These are phyloP conservation scores for Russula abietina DNA, from an alignment of 768 basidiomycete genomes.

Conservation along the genomic window DNA sequence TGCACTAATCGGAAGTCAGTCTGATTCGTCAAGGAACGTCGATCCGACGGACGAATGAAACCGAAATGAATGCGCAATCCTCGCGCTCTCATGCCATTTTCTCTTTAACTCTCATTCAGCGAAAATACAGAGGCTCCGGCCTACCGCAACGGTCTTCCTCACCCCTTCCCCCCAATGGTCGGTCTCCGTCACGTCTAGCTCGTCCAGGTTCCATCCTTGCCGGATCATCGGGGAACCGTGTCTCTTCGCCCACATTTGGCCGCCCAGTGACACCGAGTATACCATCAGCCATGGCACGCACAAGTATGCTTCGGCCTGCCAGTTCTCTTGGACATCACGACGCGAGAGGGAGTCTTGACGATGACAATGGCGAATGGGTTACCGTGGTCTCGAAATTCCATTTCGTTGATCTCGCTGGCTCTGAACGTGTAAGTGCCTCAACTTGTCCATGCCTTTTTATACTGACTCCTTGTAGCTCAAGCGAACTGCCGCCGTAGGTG, in stretches of 20 bases:
- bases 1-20: slow-evolving; percentile 37
- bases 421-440: slow-evolving; percentile 66
- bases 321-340: slow-evolving; percentile 50
- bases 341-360: slow-evolving; percentile 38
- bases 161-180: slow-evolving; percentile 65
- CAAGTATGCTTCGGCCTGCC: slow-evolving; percentile 57
- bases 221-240: slow-evolving; percentile 40
- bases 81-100: slow-evolving; percentile 99
- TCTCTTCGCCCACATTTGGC: slow-evolving; percentile 73
- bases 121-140: slow-evolving; percentile 70
- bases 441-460: slow-evolving; percentile 3
- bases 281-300: slow-evolving; percentile 64
- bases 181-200: slow-evolving; percentile 71
- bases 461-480: slow-evolving; percentile 57
- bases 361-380: slow-evolving; percentile 75
- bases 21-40: slow-evolving; percentile 85
- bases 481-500: slow-evolving; percentile 91
- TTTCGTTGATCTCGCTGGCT: slow-evolving; percentile 96
- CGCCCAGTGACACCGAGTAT: slow-evolving; percentile 79
- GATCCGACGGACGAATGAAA: slow-evolving; percentile 91
- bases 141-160: slow-evolving; percentile 70
- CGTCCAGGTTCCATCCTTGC: slow-evolving; percentile 77
- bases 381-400: slow-evolving; percentile 95
- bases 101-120: slow-evolving; percentile 89
- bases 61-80: slow-evolving; percentile 98